phyloP scores from a whole-genome alignment of 1,139 yeast species.

The Suhomyces panamericanus region DNA sequence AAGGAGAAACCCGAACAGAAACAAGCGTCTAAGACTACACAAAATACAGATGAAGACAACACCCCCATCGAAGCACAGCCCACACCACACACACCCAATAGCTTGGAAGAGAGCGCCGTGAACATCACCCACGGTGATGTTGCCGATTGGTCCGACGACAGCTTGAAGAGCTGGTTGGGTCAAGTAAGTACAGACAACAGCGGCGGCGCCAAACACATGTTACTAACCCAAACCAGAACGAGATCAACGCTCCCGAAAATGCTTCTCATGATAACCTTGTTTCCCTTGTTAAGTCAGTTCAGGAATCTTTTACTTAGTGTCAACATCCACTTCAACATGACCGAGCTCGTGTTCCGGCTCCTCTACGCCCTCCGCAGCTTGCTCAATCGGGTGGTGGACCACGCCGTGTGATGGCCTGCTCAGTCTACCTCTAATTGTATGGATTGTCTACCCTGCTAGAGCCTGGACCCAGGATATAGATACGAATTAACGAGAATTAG shows the following conservation, averaged over 20 bases:
- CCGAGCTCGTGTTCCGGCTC: conserved; percentile 18
- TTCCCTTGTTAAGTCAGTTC: conserved; percentile 48
- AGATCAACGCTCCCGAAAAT: conserved; percentile 47
- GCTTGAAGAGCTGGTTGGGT: conserved; percentile 37
- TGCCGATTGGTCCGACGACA: conserved; percentile 41
- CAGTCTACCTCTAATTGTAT: not conserved
- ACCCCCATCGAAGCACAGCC: conserved; percentile 7
- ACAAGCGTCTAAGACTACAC: conserved; percentile 1
- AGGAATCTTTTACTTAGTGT: conserved; percentile 24
- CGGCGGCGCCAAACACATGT: not conserved
- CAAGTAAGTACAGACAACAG: conserved; percentile 28
- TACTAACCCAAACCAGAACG: conserved; percentile 46
- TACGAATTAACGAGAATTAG: not conserved
- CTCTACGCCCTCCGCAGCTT: not conserved
- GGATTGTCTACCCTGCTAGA: not conserved
- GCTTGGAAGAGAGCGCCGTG: conserved; percentile 11
- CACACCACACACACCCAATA: conserved; percentile 4
- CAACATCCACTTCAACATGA: conserved; percentile 19
- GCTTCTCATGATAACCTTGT: conserved; percentile 50
- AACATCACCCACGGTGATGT: conserved; percentile 23
- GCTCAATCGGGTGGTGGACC: not conserved
- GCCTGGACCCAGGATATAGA: not conserved
- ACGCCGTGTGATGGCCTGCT: not conserved
- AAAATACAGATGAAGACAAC: conserved; percentile 3
- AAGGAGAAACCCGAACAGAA: conserved; percentile 16